Evolutionary conservation across 352 stramenopile genomes (phyloP), one percentile per base, ranked within the genome.

Genomic region (Pythium diclinum): DNA sequence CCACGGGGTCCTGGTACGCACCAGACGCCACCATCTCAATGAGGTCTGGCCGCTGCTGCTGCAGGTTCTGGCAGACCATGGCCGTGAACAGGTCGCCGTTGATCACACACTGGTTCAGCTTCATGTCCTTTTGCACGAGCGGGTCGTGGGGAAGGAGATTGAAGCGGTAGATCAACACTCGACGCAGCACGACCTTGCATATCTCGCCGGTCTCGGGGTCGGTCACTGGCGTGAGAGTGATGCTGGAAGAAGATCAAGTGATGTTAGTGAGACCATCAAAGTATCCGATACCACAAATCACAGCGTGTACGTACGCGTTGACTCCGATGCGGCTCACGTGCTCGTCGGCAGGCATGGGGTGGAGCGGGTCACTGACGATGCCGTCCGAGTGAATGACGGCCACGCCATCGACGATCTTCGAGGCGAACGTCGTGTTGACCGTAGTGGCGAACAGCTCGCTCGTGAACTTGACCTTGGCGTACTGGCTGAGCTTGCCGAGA

Each of bases 381-480:
- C 76, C 82, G 56, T 89, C 78, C 13, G 72, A 66, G 40, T 81
- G 66, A 34, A 89, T 67, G 19, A 85, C 59, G 1, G 69, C 78
- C 23, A 67, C 61, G 28, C 75, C 69, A 13, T 69, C 63, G 2
- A 63, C 59, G 30, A 85, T 68, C 36, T 69, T 55, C 8, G 67
- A 68, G 6, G 58, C 67, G 40, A 85, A 67, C 38, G 67, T 78
- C 23, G 75, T 80, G 71, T 87, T 85, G 40, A 71, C 64, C 6
- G 61, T 72, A 1, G 78, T 68, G 11, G 36, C 40, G 61, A 89
- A 75, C 3, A 67, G 51, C 0, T 75, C 76, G 54, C 80, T 87
- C 49, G 63, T 49, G 69, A 84, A 87, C 58, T 58, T 61, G 38
- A 87, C 62, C 42, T 75, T 74, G 28, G 68, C 58, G 62, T 89